Conservation (phyloP, 148 eudicot genomes). For the Cornus controversa region DNA sequence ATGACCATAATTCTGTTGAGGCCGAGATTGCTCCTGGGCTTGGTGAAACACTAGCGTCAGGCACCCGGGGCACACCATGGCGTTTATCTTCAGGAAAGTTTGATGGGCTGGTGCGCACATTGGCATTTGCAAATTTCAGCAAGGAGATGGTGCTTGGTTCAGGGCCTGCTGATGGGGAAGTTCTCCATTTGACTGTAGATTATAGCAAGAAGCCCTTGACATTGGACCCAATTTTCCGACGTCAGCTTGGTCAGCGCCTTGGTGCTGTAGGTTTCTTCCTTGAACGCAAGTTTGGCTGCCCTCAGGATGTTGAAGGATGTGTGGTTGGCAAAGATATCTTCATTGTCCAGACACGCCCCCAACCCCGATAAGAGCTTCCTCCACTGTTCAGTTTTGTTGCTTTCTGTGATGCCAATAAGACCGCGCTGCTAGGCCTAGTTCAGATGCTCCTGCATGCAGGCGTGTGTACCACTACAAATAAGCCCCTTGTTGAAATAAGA, state of each 20-base stretch:
- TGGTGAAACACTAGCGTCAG: slow-evolving; percentile 90
- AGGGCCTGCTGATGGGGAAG: slow-evolving; percentile 78
- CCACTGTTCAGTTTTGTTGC: neutral
- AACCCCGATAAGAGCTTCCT: slow-evolving; percentile 35
- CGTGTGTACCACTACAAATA: neutral
- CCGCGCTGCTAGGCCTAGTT: neutral
- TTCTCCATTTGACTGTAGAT: slow-evolving; percentile 58
- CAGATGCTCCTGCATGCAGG: neutral
- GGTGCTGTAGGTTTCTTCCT: slow-evolving; percentile 80
- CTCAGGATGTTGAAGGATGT: slow-evolving; percentile 96
- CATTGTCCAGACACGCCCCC: slow-evolving; percentile 90
- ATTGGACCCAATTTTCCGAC: slow-evolving; percentile 57
- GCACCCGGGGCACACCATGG: slow-evolving; percentile 95
- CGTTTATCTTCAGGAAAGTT: slow-evolving; percentile 70
- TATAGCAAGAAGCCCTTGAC: slow-evolving; percentile 84
- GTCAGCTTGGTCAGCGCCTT: slow-evolving; percentile 72
- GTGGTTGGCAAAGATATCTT: slow-evolving; percentile 75
- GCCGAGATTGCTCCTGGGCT: slow-evolving; percentile 93
- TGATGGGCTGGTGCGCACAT: slow-evolving; percentile 57
- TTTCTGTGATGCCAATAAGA: neutral
- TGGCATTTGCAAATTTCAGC: slow-evolving; percentile 92
- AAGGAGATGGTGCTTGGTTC: slow-evolving; percentile 63
- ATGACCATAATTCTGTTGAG: slow-evolving; percentile 55
- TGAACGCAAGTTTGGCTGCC: slow-evolving; percentile 75
- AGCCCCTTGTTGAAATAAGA: neutral